phyloP scores from a whole-genome alignment of 2,329 filamentous ascomycete genomes.

The Chrysosporium queenslandicum region DNA sequence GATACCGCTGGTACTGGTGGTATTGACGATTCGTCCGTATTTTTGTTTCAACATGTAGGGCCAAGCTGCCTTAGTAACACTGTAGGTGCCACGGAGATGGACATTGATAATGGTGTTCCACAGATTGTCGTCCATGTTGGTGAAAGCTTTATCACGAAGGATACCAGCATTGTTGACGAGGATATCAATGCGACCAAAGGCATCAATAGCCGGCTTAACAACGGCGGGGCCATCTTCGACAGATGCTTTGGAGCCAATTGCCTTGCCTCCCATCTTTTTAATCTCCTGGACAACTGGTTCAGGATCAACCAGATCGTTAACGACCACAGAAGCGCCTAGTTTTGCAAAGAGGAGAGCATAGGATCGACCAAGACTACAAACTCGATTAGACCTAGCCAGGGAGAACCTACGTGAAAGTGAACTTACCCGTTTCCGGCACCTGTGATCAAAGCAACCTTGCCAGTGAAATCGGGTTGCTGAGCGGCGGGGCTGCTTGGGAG shows the following conservation, averaged over 20 bases:
- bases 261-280: constrained; percentile 76
- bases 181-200: constrained; percentile 87
- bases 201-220: constrained; percentile 86
- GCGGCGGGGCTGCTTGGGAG: constrained; percentile 61
- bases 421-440: constrained; percentile 69
- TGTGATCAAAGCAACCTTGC: constrained; percentile 76
- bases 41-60: constrained; percentile 97
- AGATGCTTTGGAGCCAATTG: constrained; percentile 84
- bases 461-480: constrained; percentile 68
- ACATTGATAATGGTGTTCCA: constrained; percentile 91
- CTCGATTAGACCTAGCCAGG: constrained; percentile 21
- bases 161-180: constrained; percentile 98
- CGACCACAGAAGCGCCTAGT: constrained; percentile 72
- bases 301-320: constrained; percentile 92
- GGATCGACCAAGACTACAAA: constrained; percentile 65
- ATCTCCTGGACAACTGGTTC: constrained; percentile 89
- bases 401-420: not conserved
- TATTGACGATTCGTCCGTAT: constrained; percentile 95
- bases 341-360: constrained; percentile 84
- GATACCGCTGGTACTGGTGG: constrained; percentile 90
- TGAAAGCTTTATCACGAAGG: constrained; percentile 92
- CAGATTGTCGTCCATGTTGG: constrained; percentile 89
- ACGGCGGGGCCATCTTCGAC: constrained; percentile 87
- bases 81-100: constrained; percentile 89
- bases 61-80: constrained; percentile 94